Conservation (phyloP, 2,329 filamentous ascomycete species). For the Arachnomyces sp. region DNA sequence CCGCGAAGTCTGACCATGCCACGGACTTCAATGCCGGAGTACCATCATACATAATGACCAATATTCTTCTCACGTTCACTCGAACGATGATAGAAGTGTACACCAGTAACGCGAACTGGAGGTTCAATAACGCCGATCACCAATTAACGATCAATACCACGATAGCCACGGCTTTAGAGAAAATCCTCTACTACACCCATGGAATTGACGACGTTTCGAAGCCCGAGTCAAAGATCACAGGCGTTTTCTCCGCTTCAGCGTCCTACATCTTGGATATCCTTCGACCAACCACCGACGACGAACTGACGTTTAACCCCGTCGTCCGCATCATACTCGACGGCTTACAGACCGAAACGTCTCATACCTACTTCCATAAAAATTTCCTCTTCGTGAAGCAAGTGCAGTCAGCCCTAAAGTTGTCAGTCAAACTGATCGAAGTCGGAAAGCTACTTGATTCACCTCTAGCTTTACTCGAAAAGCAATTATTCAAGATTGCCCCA, state of each 20-base stretch:
- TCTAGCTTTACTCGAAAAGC: conserved; percentile 60
- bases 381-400: conserved; percentile 56
- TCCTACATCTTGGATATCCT: conserved; percentile 70
- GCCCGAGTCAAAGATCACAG: conserved; percentile 45
- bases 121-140: conserved; percentile 61
- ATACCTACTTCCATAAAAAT: conserved; percentile 50
- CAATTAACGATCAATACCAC: conserved; percentile 59
- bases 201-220: conserved; percentile 58
- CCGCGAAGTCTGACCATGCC: conserved; percentile 22
- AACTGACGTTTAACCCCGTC: conserved; percentile 68
- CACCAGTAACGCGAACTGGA: conserved; percentile 80
- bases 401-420: conserved; percentile 55
- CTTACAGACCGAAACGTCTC: conserved; percentile 52
- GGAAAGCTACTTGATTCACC: conserved; percentile 56
- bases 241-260: conserved; percentile 62
- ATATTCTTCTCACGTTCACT: conserved; percentile 63
- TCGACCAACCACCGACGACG: conserved; percentile 58
- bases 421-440: conserved; percentile 61
- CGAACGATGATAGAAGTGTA: conserved; percentile 73
- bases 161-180: conserved; percentile 62
- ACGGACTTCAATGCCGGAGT: conserved; percentile 57
- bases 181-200: conserved; percentile 63
- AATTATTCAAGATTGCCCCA: conserved; percentile 72
- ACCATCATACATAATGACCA: conserved; percentile 67
- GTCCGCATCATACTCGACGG: conserved; percentile 60